Evolutionary conservation across 2,329 filamentous ascomycete species (phyloP), one percentile per base, ranked within the genome.

Genomic region (Ciborinia camelliae): DNA sequence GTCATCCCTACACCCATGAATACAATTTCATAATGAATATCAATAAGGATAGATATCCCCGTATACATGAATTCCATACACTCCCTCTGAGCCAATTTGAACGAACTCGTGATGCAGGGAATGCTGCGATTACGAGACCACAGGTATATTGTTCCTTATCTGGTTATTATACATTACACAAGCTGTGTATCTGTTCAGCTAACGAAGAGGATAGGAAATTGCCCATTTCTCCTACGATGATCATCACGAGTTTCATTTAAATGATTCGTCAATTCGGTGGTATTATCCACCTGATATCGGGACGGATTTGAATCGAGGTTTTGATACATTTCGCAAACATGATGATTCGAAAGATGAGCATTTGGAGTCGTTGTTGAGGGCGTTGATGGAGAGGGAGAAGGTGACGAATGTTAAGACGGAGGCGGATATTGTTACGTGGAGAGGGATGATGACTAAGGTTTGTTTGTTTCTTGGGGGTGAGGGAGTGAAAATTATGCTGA

Each of bases 401-500:
- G 84, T 85, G 2, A 82, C 85, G 72, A 88, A 84, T 73, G 87
- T 89, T 39, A 54, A 47, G 41, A 58, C 41, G 1, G 87, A 92
- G 67, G 89, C 90, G 2, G 87, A 96, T 71, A 76, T 98, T 53
- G 83, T 98, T 60, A 98, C 94, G 1, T 99, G 94, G 94, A 83
- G 95, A 73, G 95, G 95, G 45, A 97, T 98, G 92, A 93, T 99
- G 89, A 98, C 95, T 68, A 99, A 97, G 83, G 92, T 93, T 75
- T 62, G 65, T 54, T 41, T 48, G 37, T 18, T 32, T 62, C 45
- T 8, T 23, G n/a, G 32, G n/a, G 7, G 18, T 20, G 28, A 60
- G 1, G 10, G 23, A 39, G 30, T 3, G 18, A 12, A 15, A 23
- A 5, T 37, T 37, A n/a, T 32, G 9, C 30, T 48, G 45, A 60